Percentiles rank a stretch among this genome's conserved stretches.
Evolutionary conservation across 768 basidiomycete species (phyloP).

Genomic region (Chalciporus sphaerocephalus): DNA sequence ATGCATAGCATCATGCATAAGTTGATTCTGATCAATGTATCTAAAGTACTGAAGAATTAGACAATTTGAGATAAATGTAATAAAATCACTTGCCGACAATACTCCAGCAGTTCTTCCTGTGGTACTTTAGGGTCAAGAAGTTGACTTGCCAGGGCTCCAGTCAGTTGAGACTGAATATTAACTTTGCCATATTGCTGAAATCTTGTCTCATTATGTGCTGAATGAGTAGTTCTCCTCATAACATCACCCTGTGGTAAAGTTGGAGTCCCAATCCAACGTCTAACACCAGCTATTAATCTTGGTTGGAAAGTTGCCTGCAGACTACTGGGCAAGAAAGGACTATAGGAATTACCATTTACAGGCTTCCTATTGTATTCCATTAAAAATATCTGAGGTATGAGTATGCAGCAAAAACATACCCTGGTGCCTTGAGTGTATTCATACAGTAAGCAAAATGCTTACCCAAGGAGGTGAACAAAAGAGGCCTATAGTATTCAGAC

Average conservation of each 20-base stretch:
- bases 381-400: background rate
- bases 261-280: constrained; percentile 69
- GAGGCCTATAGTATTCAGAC: constrained; percentile 85
- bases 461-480: constrained; percentile 77
- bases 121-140: constrained; percentile 62
- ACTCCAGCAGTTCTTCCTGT: constrained; percentile 63
- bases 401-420: constrained; percentile 41
- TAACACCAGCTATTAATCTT: constrained; percentile 71
- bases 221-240: constrained; percentile 36
- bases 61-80: background rate
- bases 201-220: constrained; percentile 25
- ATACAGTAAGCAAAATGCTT: constrained; percentile 93
- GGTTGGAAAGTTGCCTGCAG: constrained; percentile 35
- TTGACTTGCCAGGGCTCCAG: constrained; percentile 53
- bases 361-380: constrained; percentile 50
- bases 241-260: constrained; percentile 40
- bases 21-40: constrained; percentile 72
- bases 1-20: constrained; percentile 55
- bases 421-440: constrained; percentile 81
- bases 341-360: constrained; percentile 59
- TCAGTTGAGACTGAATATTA: constrained; percentile 37
- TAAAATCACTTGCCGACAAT: constrained; percentile 51
- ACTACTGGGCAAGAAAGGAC: constrained; percentile 70
- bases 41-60: constrained; percentile 30
- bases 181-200: constrained; percentile 26